These are phyloP conservation scores for Liriodendron chinense DNA, from an alignment of 164 flowering plant genomes.

Conservation along the genomic window DNA sequence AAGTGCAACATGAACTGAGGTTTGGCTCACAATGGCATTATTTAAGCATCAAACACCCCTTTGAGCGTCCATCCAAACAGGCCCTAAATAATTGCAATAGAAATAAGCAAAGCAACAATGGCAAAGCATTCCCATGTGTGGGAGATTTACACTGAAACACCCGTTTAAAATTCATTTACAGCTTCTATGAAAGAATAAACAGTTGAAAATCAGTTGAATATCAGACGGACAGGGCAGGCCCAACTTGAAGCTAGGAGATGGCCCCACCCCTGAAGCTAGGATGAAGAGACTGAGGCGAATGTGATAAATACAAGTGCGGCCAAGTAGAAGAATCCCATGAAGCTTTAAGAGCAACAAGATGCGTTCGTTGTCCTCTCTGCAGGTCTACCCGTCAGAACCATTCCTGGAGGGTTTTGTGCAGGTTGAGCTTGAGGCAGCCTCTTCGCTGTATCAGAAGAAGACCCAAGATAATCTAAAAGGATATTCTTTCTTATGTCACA, in stretches of 20 bases:
- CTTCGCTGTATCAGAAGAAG: slow-evolving; percentile 15
- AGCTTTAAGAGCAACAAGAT: slow-evolving; percentile 17
- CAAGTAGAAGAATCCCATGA: neutral
- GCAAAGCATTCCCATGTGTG: neutral
- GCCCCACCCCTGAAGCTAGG: too few relatives aligned
- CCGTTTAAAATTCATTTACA: neutral
- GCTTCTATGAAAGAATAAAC: neutral
- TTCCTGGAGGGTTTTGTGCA: slow-evolving; percentile 17
- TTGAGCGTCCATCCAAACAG: too few relatives aligned
- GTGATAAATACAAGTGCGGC: slow-evolving; percentile 1
- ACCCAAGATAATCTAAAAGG: too few relatives aligned
- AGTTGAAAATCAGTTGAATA: neutral
- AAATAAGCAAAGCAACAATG: too few relatives aligned
- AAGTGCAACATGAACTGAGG: too few relatives aligned
- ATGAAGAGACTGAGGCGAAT: neutral
- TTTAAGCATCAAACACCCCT: too few relatives aligned
- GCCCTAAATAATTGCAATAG: too few relatives aligned
- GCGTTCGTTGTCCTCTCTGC: slow-evolving; percentile 5
- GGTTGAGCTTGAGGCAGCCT: slow-evolving; percentile 18
- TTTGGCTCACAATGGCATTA: too few relatives aligned
- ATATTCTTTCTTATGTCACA: too few relatives aligned
- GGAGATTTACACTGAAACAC: neutral
- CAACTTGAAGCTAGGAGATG: too few relatives aligned
- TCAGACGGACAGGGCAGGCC: neutral
- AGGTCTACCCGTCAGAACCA: slow-evolving; percentile 15